phyloP scores from a whole-genome alignment of 1,284 basidiomycete species.

The Ganoderma sp. region DNA sequence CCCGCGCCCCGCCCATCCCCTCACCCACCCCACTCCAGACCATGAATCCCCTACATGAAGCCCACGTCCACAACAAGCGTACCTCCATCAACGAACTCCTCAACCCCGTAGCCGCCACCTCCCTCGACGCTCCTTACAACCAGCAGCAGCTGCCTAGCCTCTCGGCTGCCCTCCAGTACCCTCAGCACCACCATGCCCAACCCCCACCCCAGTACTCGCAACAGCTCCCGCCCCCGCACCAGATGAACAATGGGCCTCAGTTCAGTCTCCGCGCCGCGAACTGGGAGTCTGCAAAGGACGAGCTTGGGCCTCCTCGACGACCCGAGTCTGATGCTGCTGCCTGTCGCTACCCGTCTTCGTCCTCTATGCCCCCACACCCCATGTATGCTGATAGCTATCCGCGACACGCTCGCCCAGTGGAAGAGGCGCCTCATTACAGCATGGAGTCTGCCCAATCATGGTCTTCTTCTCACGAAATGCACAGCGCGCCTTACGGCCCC shows the following conservation, averaged over 20 bases:
- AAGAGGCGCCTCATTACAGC: constrained; percentile 38
- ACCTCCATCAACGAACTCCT: constrained; percentile 60
- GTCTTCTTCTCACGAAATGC: constrained; percentile 37
- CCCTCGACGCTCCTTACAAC: constrained; percentile 41
- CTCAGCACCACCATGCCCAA: constrained; percentile 36
- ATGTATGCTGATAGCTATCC: constrained; percentile 38
- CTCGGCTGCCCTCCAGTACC: constrained; percentile 36
- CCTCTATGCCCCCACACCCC: constrained; percentile 27
- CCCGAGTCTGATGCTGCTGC: constrained; percentile 31
- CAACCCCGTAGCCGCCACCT: constrained; percentile 46
- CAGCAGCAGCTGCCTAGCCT: constrained; percentile 51
- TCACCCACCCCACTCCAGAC: constrained; percentile 29
- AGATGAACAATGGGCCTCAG: constrained; percentile 37
- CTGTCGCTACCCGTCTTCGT: constrained; percentile 34
- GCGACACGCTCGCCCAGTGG: constrained; percentile 31
- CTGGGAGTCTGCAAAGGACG: constrained; percentile 44
- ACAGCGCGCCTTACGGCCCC: constrained; percentile 43
- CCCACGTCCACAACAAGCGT: constrained; percentile 48
- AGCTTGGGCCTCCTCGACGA: constrained; percentile 24
- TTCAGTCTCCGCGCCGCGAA: constrained; percentile 52
- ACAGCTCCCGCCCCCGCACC: constrained; percentile 28
- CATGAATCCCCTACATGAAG: constrained; percentile 56
- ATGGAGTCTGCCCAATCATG: constrained; percentile 35
- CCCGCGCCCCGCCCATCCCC: constrained; percentile 19
- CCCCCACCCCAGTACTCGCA: constrained; percentile 27